A percentile compares a stretch with the other conserved stretches of the same genome.
phyloP scores from a whole-genome alignment of 805 yeast genomes.

The Candida ficus region DNA sequence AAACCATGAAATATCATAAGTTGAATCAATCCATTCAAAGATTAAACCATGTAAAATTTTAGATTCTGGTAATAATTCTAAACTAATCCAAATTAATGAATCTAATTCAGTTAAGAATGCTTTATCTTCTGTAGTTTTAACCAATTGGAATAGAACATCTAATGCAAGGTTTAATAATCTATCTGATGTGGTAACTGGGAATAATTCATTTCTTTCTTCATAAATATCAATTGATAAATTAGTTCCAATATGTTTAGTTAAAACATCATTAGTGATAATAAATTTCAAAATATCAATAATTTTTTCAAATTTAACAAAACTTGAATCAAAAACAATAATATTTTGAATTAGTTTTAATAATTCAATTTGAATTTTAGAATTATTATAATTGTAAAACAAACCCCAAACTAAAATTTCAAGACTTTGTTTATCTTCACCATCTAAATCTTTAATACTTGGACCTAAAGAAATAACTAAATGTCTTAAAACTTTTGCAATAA shows the following conservation, averaged over 20 bases:
- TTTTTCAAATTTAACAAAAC: constrained; percentile 25
- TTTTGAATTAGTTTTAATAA: constrained; percentile 40
- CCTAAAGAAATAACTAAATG: constrained; percentile 49
- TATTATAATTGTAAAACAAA: constrained; percentile 29
- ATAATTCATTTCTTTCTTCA: constrained; percentile 35
- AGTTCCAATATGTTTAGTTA: constrained; percentile 23
- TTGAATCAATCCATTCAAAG: constrained; percentile 55
- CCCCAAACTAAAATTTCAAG: constrained; percentile 34
- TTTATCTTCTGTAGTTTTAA: constrained; percentile 46
- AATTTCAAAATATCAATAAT: constrained; percentile 30
- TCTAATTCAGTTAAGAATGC: constrained; percentile 43
- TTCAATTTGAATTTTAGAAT: constrained; percentile 29
- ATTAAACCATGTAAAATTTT: constrained; percentile 41
- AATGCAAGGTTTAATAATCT: constrained; percentile 41
- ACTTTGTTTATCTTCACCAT: constrained; percentile 23
- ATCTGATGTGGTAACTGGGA: constrained; percentile 40
- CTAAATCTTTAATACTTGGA: constrained; percentile 42
- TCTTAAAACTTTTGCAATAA: constrained; percentile 39
- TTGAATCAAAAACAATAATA: constrained; percentile 40
- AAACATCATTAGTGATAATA: constrained; percentile 26
- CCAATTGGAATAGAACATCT: constrained; percentile 52
- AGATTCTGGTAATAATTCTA: constrained; percentile 41
- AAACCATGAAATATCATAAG: constrained; percentile 52
- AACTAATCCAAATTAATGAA: constrained; percentile 55
- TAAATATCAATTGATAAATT: constrained; percentile 31